Evolutionary conservation across 1,284 basidiomycete species (phyloP).

Genomic region (Ustilago bromivora): DNA sequence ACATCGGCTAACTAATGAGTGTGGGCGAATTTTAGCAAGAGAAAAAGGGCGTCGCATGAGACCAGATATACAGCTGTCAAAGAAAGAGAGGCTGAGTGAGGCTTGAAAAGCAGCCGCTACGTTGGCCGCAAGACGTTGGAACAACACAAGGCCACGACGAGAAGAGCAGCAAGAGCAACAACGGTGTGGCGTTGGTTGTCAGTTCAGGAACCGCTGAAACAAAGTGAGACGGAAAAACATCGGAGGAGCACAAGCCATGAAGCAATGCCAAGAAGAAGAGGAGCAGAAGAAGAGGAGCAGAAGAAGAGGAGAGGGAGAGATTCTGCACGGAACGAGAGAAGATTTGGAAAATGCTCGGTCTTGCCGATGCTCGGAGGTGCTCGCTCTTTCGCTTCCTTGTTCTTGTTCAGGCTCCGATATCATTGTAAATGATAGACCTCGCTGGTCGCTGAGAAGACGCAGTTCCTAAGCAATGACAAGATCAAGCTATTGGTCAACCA

Average conservation of each 20-base stretch:
- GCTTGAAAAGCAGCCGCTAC: not conserved
- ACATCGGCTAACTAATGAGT: constrained; percentile 1
- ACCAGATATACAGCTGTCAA: not conserved
- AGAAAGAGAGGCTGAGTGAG: not conserved
- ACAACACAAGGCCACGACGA: not conserved
- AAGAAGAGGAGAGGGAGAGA: not conserved
- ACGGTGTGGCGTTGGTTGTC: constrained; percentile 7
- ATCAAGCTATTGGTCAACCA: not conserved
- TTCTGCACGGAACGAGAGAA: not conserved
- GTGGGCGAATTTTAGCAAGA: not conserved
- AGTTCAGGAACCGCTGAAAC: constrained; percentile 18
- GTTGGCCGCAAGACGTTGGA: not conserved
- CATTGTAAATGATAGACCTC: not conserved
- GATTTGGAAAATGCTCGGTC: not conserved
- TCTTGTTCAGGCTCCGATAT: not conserved
- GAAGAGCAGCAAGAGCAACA: not conserved
- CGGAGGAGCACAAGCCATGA: constrained; percentile 4
- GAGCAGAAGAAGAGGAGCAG: not conserved
- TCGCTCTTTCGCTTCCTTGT: not conserved
- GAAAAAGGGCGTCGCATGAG: not conserved
- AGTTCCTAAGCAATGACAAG: too few relatives aligned
- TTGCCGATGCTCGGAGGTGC: constrained; percentile 3
- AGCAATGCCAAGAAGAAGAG: not conserved
- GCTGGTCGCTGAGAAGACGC: too few relatives aligned
- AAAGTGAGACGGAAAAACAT: not conserved